Base-by-base conservation (phyloP, 352 stramenopile species). In the Phytopythium chamaehyphon region DNA sequence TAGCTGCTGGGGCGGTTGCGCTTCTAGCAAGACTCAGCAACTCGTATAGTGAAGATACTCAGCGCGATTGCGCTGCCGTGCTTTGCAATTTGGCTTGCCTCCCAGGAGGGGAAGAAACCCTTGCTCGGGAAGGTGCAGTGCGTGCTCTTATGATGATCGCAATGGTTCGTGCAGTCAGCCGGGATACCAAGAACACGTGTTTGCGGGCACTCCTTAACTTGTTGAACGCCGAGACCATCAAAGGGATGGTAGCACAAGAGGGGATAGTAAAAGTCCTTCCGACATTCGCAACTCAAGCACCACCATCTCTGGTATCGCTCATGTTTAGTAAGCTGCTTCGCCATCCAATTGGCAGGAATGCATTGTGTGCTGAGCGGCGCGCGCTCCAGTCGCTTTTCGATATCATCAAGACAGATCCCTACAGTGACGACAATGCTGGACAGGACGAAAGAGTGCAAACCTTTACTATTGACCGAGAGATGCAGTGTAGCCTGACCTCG, bases 31-130 rank as follows among this genome's bases (percentile, higher is more conserved):
- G 76, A 1, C 61, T 90, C 5, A 92, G 79, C 55, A 87, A 92
- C 40, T 89, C 78, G 11, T 90, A 92, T 65, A 93, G 83, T 38
- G 83, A 91, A 66, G 77, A 89, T 19, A 88, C 64, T 24, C 83
- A 93, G 51, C 69, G 76, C 6, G 79, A 93, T 26, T 91, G 80
- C 38, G 77, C 78, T 1, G 80, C 78, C 43, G 70, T 90, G 3
- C 40, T 93, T 5, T 90, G 76, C 54, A 90, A 91, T 26, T 57
- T 93, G 14, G 90, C 80, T 15, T 81, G 56, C 37, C 66, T 89
- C 6, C 40, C 53, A 1, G 80, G 75, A 0, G 52, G 69, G 3
- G 83, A 93, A 58, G 38, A 51, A 11, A 48, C 56, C 7, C 63
- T 93, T 0, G 78, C 88, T 16, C 40, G 24, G 11, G 73, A 89